Conservation (phyloP, 257 asterid species). For the Solanum sitiens region DNA sequence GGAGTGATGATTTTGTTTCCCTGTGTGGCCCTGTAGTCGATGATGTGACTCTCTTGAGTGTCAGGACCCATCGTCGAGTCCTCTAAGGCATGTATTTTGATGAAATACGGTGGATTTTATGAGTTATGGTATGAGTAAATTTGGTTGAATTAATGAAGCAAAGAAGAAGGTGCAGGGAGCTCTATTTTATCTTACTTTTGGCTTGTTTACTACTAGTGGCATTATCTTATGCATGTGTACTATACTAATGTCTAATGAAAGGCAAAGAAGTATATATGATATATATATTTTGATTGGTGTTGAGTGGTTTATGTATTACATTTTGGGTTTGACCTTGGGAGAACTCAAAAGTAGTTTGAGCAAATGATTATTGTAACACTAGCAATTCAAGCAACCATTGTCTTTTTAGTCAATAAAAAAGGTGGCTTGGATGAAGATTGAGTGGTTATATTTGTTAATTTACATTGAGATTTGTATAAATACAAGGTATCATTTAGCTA, state of each 20-base stretch:
- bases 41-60: conserved; percentile 62
- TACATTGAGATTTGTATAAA: background rate
- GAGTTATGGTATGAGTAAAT: background rate
- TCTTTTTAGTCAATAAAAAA: background rate
- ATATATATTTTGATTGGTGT: background rate
- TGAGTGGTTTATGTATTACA: background rate
- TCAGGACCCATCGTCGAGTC: conserved; percentile 44
- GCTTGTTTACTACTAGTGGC: background rate
- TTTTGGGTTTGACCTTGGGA: background rate
- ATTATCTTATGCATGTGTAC: background rate
- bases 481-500: background rate
- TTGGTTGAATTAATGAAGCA: background rate
- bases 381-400: background rate
- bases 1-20: conserved; percentile 78
- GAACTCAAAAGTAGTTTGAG: background rate
- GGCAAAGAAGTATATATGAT: background rate
- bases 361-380: background rate
- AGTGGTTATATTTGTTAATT: background rate
- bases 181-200: background rate
- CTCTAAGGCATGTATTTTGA: conserved; percentile 9
- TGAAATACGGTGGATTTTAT: background rate
- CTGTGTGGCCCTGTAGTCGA: conserved; percentile 95
- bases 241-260: background rate
- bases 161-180: background rate
- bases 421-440: background rate